Conservation (phyloP, 768 basidiomycete species). For the Psilocybe cubensis region DNA sequence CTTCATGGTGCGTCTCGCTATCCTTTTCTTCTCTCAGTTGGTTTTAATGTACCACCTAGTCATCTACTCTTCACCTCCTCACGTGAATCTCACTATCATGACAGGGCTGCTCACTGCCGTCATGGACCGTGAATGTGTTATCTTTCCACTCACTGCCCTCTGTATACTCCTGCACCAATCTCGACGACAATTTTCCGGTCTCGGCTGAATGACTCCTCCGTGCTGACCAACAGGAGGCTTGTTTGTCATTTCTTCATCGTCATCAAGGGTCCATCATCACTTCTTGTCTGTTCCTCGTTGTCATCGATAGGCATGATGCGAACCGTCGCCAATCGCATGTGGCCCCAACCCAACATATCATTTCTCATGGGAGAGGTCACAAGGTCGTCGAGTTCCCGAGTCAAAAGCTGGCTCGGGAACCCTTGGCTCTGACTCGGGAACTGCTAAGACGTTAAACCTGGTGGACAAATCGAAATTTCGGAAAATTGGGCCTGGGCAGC, state of each 20-base stretch:
- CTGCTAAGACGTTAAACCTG: conserved; percentile 8
- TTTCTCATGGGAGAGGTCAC: conserved; percentile 17
- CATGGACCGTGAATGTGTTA: too few relatives aligned
- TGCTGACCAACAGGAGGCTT: neutral
- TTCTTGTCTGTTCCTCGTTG: neutral
- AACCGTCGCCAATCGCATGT: neutral
- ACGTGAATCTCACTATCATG: neutral
- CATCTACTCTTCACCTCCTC: neutral
- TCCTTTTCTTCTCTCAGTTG: neutral
- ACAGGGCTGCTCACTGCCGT: too few relatives aligned
- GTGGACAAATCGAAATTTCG: neutral
- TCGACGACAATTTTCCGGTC: neutral
- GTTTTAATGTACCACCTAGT: neutral
- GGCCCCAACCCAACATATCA: neutral
- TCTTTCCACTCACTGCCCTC: too few relatives aligned
- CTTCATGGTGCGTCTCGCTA: neutral
- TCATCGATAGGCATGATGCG: neutral
- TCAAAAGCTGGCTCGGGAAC: conserved; percentile 40
- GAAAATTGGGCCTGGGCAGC: neutral
- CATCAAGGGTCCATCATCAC: neutral
- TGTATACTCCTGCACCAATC: too few relatives aligned
- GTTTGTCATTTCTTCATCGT: conserved; percentile 1
- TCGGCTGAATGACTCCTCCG: neutral
- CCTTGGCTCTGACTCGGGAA: conserved; percentile 43
- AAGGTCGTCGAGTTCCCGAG: conserved; percentile 44